Base-by-base conservation (phyloP, 306 rosid species). In the Trifolium repens region DNA sequence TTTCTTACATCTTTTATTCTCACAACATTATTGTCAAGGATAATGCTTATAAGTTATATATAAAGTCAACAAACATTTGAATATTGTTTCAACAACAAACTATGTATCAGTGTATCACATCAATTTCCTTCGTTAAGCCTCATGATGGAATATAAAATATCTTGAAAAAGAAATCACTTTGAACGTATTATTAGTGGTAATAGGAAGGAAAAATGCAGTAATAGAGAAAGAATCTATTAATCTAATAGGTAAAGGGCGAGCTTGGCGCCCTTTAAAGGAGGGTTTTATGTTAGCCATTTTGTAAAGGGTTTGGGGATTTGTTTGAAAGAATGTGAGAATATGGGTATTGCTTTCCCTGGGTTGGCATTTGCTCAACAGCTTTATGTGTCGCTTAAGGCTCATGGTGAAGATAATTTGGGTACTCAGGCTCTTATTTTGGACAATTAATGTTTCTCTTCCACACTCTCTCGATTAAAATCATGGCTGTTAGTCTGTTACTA, bases 251-350 rank as follows among this genome's bases (percentile, higher is more conserved):
- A 4, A 42, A 10, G 6, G 6, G 35, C 35, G 6, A 32, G 35
- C 35, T 32, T 32, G 35, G 35, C 35, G 4, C 35, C 35, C 35
- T 89, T 93, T 24, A 91, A 81, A 42, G 83, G 97, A 0, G 98
- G 97, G 1, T 94, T 94, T 42, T 94, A 71, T 14, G 94, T 94
- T 74, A 82, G 90, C 43, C 96, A 91, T 46, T 91, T 94, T 47
- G 97, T 94, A 24, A 94, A 94, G 84, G 98, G 88, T 71, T 84
- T 94, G 76, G 97, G 97, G 67, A 88, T 94, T 71, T 93, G 97
- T 50, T 82, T 91, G 86, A 91, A 88, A 85, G 96, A 94, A 75
- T 94, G 98, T 34, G 84, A 94, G 83, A 91, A 71, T 15, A 78
- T 93, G 92, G 90, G 94, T 1, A 77, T 94, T 71, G 89, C 93